Base-by-base conservation (phyloP, 2,329 filamentous ascomycete genomes). In the Fusarium palustre region DNA sequence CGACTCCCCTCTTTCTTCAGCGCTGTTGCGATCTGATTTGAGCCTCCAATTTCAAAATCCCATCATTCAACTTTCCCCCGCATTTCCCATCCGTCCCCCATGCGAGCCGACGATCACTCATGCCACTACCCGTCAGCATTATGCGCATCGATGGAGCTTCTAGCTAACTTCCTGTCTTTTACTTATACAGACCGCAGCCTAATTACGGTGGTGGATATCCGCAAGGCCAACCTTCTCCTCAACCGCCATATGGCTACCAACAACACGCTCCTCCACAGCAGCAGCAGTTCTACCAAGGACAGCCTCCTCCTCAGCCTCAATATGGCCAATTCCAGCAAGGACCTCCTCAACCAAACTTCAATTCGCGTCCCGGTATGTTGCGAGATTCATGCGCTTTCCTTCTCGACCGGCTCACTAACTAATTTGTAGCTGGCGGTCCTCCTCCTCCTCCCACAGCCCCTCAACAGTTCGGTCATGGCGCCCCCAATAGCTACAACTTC, bases 401-500 rank as follows among this genome's bases (percentile, higher is more conserved):
- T 20, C 31, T 38, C 52, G 54, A 38, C 18, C 30, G 38, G 41
- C n/a, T 43, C 34, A 20, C 71, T 74, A 73, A 74, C 52, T 36
- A 22, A 46, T 41, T 20, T 48, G 24, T 30, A 69, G 86, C 61
- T 43, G 66, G 82, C 11, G 66, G 82, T 11, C 92, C 92, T 52
- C 85, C 89, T 3, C 87, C 90, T 53, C 92, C 92, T 10, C 91
- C 91, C 20, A 78, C 84, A 59, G 82, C 86, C 55, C 85, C 90
- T 68, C 92, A 94, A 77, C 84, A 86, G 66, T 96, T 96, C 76
- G 92, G 94, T 58, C 85, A 90, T 65, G 94, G 93, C 59, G 94
- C 94, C 16, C 94, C 94, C 20, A 85, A 89, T 68, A 86, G 86
- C 74, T 97, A 97, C 79, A 88, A 85, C 45, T 98, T 94, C 80